Conservation (phyloP, 2,329 filamentous ascomycete species). For the Cryphonectria radicalis region DNA sequence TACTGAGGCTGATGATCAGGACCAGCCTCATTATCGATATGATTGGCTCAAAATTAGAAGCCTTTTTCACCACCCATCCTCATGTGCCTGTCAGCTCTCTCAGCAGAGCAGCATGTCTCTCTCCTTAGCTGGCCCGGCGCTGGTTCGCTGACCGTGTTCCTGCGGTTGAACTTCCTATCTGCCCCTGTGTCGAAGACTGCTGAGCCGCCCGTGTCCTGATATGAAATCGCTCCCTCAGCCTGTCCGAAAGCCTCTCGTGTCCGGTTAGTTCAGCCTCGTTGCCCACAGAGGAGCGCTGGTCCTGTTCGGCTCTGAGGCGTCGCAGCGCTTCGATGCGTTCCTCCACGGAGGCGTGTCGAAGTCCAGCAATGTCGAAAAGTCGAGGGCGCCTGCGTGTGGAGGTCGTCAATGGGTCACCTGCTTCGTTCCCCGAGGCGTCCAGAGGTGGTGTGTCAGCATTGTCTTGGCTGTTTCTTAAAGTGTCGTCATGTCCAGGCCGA, state of each 20-base stretch:
- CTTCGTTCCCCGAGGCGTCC: slow-evolving; percentile 43
- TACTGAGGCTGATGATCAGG: slow-evolving; percentile 4
- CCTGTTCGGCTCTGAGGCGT: slow-evolving; percentile 50
- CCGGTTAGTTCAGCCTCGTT: slow-evolving; percentile 42
- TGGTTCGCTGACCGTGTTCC: slow-evolving; percentile 8
- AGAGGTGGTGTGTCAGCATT: slow-evolving; percentile 45
- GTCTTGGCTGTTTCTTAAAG: slow-evolving; percentile 31
- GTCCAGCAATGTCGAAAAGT: slow-evolving; percentile 59
- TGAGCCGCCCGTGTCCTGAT: slow-evolving; percentile 50
- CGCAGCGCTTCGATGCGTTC: slow-evolving; percentile 66
- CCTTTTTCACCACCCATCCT: background rate
- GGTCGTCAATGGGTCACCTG: slow-evolving; percentile 37
- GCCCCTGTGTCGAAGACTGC: slow-evolving; percentile 14
- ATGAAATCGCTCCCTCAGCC: slow-evolving; percentile 57
- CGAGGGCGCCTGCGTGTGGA: slow-evolving; percentile 52
- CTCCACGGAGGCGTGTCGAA: slow-evolving; percentile 63
- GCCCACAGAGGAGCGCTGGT: slow-evolving; percentile 26
- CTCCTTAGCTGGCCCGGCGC: slow-evolving; percentile 11
- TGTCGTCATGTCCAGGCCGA: slow-evolving; percentile 44
- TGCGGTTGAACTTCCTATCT: slow-evolving; percentile 16
- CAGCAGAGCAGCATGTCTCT: slow-evolving; percentile 5
- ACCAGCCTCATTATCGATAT: slow-evolving; percentile 7
- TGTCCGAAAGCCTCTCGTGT: slow-evolving; percentile 51
- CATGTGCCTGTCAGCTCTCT: background rate
- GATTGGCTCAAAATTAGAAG: background rate